Evolutionary conservation across 257 asterid species (phyloP), one percentile per base, ranked within the genome.

Genomic region (Linderniella brevidens): DNA sequence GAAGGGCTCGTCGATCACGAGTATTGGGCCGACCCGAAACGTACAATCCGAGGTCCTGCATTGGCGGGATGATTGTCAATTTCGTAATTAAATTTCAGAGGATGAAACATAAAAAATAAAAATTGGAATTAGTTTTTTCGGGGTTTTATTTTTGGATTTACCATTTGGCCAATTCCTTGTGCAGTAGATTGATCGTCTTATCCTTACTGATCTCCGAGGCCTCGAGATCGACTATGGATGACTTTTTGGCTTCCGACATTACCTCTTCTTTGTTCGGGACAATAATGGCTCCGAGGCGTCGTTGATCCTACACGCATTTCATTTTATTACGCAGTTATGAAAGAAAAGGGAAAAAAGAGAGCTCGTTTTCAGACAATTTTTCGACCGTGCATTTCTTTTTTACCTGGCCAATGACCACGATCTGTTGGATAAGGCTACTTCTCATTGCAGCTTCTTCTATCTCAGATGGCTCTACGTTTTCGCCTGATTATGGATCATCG

Each of bases 351-450:
- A 12, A 15, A 42, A 9, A 42, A 12, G 15, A 10, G 13, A 43
- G 0, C 41, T 46, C 49, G 17, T 54, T 25, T 32, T n/a, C n/a
- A n/a, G n/a, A n/a, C n/a, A n/a, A n/a, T n/a, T n/a, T n/a, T n/a
- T n/a, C n/a, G n/a, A n/a, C n/a, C n/a, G n/a, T n/a, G n/a, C n/a
- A n/a, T n/a, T n/a, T n/a, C n/a, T 16, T 37, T 19, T 49, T 64
- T 48, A 86, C 96, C 92, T 83, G 97, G 66, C 97, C 97, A 38
- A 87, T 54, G 54, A 87, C 90, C 46, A 87, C 69, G 35, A 87
- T 80, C 68, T 87, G 93, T 41, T 78, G 93, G 64, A 87, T 78
- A 54, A 87, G 65, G 73, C 63, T 64, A 61, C 97, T 83, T 64
- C 93, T 75, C 65, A 69, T 46, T 12, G 92, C 97, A 58, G 95